Evolutionary conservation across 2,329 filamentous ascomycete genomes (phyloP), one percentile per base, ranked within the genome.

Genomic region (Zalaria sp.): DNA sequence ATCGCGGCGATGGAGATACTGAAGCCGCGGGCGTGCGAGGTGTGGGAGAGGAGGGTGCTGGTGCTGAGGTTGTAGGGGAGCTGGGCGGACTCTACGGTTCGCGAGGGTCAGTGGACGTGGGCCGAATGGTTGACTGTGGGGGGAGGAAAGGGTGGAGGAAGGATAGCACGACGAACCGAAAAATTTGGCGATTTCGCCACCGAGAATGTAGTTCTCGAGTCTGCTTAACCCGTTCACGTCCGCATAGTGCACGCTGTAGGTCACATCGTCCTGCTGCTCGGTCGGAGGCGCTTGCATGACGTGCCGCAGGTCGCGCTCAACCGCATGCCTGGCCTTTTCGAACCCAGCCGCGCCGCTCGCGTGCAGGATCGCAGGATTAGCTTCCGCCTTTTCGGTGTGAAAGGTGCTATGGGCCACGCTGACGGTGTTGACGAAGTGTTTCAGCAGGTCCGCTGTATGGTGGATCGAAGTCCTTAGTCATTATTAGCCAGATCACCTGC

Each of bases 181-280:
- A 36, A 49, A 51, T 7, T 52, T 49, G 6, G 54, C 55, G 39
- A 59, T 54, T 43, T 59, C 57, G 11, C 53, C 50, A 1, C 53
- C 57, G 10, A 60, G 49, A 27, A 60, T 60, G 38, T 59, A 59
- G 42, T 59, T 59, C 43, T 61, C 58, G 39, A 61, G 47, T 25
- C 53, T 45, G 11, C 54, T 57, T 41, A 61, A 41, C 1, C 58
- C 58, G 37, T 61, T 61, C 40, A 59, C 46, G 43, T 60, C 57
- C 2, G 54, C 55, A 39, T 53, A 59, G 38, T 61, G 58, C 4
- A 60, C 53, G 0, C 55, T 57, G 37, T 57, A 55, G 8, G 43
- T 54, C 38, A 47, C 38, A 8, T 46, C 39, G 2, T 41, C 46
- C 25, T 48, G 47, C 38, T 51, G 50, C 7, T 42, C 37, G 8